Evolutionary conservation across 495 filamentous ascomycete species (phyloP).

Genomic region (Bathelium albidoporum): DNA sequence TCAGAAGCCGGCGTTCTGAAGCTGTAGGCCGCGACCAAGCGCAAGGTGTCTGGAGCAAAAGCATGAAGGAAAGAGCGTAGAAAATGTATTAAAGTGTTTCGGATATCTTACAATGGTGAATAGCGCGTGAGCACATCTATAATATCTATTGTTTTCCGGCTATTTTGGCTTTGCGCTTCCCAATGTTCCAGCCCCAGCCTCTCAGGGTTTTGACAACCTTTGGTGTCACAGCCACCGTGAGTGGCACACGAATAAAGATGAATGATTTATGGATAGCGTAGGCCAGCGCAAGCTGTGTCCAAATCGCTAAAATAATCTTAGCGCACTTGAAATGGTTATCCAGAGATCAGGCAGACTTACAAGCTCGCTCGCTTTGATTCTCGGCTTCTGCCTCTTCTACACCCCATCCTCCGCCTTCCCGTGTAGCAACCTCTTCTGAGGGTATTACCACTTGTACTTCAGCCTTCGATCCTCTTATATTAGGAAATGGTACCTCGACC

Average conservation of each 20-base stretch:
- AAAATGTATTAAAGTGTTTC: not conserved
- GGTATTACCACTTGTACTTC: not conserved
- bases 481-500: constrained; percentile 40
- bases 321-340: not conserved
- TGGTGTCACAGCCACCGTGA: constrained; percentile 76
- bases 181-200: constrained; percentile 73
- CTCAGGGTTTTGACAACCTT: constrained; percentile 82
- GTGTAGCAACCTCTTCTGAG: constrained; percentile 9
- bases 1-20: too few species aligned
- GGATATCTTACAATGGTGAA: not conserved
- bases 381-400: constrained; percentile 29
- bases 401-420: constrained; percentile 16
- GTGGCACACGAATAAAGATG: constrained; percentile 84
- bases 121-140: not conserved
- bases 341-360: constrained; percentile 32
- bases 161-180: constrained; percentile 38
- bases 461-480: constrained; percentile 8
- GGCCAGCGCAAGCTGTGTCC: constrained; percentile 86
- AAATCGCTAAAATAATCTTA: constrained; percentile 43
- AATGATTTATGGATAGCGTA: constrained; percentile 98
- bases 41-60: too few species aligned
- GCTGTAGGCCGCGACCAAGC: too few species aligned
- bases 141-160: not conserved
- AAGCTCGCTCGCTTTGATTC: constrained; percentile 39
- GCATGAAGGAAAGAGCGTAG: not conserved